Percentiles rank a stretch among this genome's conserved stretches.
Conservation (phyloP, 192 early-diverging fungal species). For the Gigaspora rosea region DNA sequence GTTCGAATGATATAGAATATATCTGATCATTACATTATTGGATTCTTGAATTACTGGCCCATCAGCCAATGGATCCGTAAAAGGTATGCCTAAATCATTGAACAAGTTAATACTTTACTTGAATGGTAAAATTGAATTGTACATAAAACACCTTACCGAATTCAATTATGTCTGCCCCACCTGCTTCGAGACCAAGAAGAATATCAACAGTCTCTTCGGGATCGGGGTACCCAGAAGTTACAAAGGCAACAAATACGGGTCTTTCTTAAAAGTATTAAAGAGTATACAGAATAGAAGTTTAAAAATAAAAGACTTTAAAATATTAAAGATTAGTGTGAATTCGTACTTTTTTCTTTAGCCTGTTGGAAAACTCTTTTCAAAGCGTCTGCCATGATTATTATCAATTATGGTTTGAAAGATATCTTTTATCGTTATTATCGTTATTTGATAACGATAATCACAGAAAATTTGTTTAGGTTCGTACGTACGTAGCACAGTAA, state of each 20-base stretch:
- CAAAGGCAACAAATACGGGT: constrained; percentile 90
- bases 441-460: too few species aligned
- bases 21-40: constrained; percentile 58
- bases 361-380: too few species aligned
- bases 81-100: constrained; percentile 72
- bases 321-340: too few species aligned
- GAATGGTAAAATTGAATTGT: not conserved
- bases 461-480: too few species aligned
- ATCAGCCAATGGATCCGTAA: constrained; percentile 97
- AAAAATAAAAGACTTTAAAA: not conserved
- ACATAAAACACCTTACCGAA: constrained; percentile 60
- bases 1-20: not conserved
- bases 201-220: constrained; percentile 79
- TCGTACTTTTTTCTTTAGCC: too few species aligned
- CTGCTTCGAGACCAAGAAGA: constrained; percentile 83
- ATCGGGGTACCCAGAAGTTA: constrained; percentile 91
- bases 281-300: too few species aligned
- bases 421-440: too few species aligned
- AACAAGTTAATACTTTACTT: not conserved
- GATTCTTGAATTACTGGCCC: constrained; percentile 97
- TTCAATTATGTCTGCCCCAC: constrained; percentile 95
- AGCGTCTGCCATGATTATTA: too few species aligned
- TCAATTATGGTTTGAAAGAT: too few species aligned
- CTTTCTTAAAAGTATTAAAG: constrained; percentile 49
- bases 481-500: too few species aligned